Conservation (phyloP, 768 basidiomycete species). For the Termitomyces sp. region DNA sequence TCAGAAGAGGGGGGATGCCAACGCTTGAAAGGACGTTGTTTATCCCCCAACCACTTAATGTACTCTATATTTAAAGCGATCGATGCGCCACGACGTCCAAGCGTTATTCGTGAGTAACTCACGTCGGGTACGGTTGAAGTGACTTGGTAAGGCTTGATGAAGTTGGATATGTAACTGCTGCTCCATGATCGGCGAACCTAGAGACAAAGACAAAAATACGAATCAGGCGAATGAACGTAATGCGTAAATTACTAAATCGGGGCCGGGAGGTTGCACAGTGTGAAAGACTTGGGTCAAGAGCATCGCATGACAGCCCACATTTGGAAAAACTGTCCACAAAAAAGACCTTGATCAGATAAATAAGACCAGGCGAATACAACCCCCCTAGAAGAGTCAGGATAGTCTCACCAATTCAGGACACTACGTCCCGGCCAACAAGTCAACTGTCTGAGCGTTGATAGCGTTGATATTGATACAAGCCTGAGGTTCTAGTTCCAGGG, state of each 20-base stretch:
- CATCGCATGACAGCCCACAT: not conserved
- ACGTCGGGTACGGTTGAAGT: not conserved
- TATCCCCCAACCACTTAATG: not conserved
- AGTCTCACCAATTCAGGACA: not conserved
- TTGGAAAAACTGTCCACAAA: not conserved
- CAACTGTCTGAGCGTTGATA: not conserved
- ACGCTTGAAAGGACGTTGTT: not conserved
- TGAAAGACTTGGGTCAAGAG: not conserved
- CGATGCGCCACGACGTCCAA: slow-evolving; percentile 4
- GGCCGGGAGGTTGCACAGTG: not conserved
- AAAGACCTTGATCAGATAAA: not conserved
- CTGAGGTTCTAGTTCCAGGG: not conserved
- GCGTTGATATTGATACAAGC: not conserved
- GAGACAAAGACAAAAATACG: not conserved
- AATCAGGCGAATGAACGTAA: not conserved
- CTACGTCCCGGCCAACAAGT: not conserved
- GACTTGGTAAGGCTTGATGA: not conserved
- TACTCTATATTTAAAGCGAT: not conserved
- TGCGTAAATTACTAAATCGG: not conserved
- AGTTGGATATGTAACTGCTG: not conserved
- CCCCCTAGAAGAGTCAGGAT: not conserved
- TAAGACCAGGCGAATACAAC: not conserved
- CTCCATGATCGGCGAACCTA: not conserved
- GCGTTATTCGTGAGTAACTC: not conserved
- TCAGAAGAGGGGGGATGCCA: not conserved